Base-by-base conservation (phyloP, 2,329 filamentous ascomycete genomes). In the Microsporum audouinii region DNA sequence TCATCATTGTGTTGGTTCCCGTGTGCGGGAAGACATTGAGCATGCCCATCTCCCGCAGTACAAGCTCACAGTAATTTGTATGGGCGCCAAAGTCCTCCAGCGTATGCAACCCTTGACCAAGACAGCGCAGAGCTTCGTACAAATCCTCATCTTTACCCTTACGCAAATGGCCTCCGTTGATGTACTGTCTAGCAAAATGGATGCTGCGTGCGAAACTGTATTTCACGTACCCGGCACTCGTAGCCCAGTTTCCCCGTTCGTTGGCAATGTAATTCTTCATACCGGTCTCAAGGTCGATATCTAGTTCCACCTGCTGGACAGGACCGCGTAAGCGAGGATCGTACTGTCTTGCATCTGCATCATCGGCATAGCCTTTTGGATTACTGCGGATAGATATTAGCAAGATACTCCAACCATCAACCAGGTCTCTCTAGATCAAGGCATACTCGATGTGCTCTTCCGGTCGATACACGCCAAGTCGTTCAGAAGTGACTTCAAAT, bases 251-350 rank as follows among this genome's bases (percentile, higher is more conserved):
- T 3, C 91, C 89, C 12, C 77, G 79, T 72, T 97, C 92, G 69
- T 96, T 97, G 63, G 92, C 86, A 66, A 99, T 97, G 73, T 99
- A 99, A 72, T 97, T 97, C 76, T 97, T 99, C 92, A 99, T 96
- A n/a, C 91, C 91, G 0, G 89, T 94, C 4, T 82, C 77, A 38
- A 77, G 76, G 68, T 94, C 89, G 61, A 94, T 82, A 63, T 88
- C 84, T 23, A 88, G 83, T 70, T 94, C 89, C 45, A 82, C 74
- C 3, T 82, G 81, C 63, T 84, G 78, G 6, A 97, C 85, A 0
- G 91, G 91, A 0, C 86, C 88, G 58, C 94, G 87, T 5, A 97
- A 83, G 31, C 94, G 86, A 41, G 81, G 76, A 71, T 97, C 94
- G 69, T 66, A 75, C 68, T 88, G 83, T 63, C 89, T 84, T 3